Evolutionary conservation across 2,329 filamentous ascomycete species (phyloP).

Genomic region (Penicillium sp.): DNA sequence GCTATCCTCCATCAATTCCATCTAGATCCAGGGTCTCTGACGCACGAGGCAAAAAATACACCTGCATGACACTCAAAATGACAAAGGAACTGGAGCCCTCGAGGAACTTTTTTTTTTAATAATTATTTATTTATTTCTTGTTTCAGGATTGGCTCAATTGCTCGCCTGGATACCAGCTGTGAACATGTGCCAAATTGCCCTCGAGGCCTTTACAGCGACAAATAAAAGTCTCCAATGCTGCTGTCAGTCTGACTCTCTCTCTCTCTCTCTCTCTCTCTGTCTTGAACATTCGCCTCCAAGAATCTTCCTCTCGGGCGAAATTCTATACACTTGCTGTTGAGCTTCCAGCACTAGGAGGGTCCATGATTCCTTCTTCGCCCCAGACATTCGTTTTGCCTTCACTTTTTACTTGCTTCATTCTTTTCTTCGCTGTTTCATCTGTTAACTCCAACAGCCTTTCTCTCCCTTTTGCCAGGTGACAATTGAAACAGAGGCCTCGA

Average conservation of each 20-base stretch:
- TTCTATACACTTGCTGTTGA: slow-evolving; percentile 8
- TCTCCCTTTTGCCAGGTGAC: slow-evolving; percentile 9
- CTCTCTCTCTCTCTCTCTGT: too few relatives aligned
- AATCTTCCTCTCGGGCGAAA: slow-evolving; percentile 17
- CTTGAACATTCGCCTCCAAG: slow-evolving; percentile 17
- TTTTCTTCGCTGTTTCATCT: slow-evolving; percentile 20
- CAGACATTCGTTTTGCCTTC: slow-evolving; percentile 35
- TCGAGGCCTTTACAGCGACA: slow-evolving; percentile 23
- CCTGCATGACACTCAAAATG: slow-evolving; percentile 49
- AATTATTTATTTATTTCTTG: slow-evolving; percentile 25
- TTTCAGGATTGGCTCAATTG: slow-evolving; percentile 28
- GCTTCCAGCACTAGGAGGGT: slow-evolving; percentile 17
- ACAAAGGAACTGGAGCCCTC: slow-evolving; percentile 35
- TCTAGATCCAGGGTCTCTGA: slow-evolving; percentile 51
- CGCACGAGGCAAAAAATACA: slow-evolving; percentile 47
- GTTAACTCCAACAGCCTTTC: slow-evolving; percentile 24
- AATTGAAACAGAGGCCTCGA: background rate
- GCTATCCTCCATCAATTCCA: slow-evolving; percentile 34
- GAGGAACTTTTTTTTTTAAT: slow-evolving; percentile 26
- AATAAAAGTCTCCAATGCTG: slow-evolving; percentile 30
- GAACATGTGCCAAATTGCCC: slow-evolving; percentile 31
- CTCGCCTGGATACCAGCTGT: slow-evolving; percentile 27
- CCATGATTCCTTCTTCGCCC: slow-evolving; percentile 16
- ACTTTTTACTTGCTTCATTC: slow-evolving; percentile 22
- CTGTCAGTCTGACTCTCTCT: slow-evolving; percentile 19